Conservation (phyloP, 495 filamentous ascomycete species). For the Wilcoxina mikolae region DNA sequence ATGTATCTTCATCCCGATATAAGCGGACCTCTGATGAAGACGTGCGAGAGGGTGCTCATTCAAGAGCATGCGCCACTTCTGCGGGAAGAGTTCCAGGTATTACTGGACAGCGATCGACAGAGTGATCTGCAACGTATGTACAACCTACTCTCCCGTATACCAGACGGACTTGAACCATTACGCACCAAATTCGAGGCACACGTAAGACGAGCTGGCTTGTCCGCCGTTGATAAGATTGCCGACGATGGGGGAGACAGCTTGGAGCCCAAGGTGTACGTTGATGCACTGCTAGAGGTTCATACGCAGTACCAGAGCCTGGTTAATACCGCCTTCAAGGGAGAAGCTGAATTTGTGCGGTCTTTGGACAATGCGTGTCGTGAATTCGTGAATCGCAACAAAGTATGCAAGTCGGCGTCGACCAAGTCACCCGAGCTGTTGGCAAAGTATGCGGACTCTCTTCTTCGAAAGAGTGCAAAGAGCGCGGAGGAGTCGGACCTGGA, state of each 20-base stretch:
- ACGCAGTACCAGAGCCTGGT: conserved; percentile 84
- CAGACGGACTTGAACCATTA: conserved; percentile 82
- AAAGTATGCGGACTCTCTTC: conserved; percentile 85
- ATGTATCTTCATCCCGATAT: conserved; percentile 89
- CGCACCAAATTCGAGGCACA: conserved; percentile 81
- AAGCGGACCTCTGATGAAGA: conserved; percentile 62
- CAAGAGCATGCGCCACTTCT: conserved; percentile 68
- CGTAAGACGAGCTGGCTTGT: conserved; percentile 72
- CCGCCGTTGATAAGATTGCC: conserved; percentile 81
- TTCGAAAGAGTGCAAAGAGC: conserved; percentile 83
- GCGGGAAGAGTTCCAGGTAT: conserved; percentile 86
- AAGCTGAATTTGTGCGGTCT: conserved; percentile 92
- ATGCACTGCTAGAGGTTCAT: conserved; percentile 86
- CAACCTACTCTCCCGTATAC: conserved; percentile 73
- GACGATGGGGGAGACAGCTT: conserved; percentile 67
- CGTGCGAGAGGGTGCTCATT: conserved; percentile 79
- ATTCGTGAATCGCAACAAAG: conserved; percentile 91
- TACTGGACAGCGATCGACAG: conserved; percentile 89
- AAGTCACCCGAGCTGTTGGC: conserved; percentile 88
- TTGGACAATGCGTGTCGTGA: conserved; percentile 95
- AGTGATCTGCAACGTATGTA: conserved; percentile 97
- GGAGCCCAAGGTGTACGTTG: conserved; percentile 92
- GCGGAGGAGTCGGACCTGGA: conserved; percentile 90
- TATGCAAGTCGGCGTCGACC: conserved; percentile 81
- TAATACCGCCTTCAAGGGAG: conserved; percentile 80